A percentile compares a stretch with the other conserved stretches of the same genome.
phyloP scores from a whole-genome alignment of 805 yeast genomes.

The Tetrapisispora taiwanensis region DNA sequence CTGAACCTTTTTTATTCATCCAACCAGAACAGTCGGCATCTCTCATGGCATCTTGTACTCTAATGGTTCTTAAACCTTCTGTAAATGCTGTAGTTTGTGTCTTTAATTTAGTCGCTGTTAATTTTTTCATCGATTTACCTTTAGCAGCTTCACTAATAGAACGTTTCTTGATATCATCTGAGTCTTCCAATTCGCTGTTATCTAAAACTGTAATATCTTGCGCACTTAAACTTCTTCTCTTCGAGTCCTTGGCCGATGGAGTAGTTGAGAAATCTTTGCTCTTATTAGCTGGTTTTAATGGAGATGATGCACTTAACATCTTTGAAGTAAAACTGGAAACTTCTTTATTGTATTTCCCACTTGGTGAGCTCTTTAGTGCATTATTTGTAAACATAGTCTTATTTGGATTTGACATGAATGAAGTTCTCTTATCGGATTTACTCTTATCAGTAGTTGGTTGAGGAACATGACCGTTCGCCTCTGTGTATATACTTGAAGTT shows the following conservation, averaged over 20 bases:
- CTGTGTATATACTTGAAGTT: constrained; percentile 3
- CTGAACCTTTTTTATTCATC: constrained; percentile 88
- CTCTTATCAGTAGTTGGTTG: not conserved
- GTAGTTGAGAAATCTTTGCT: constrained; percentile 1
- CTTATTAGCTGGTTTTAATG: not conserved
- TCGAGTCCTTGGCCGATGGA: constrained; percentile 14
- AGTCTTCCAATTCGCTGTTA: constrained; percentile 25
- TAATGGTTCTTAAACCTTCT: constrained; percentile 74
- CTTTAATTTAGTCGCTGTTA: constrained; percentile 35
- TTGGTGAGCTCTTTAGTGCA: constrained; percentile 14
- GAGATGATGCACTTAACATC: constrained; percentile 2
- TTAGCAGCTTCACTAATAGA: constrained; percentile 43
- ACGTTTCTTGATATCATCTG: constrained; percentile 30
- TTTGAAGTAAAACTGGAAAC: constrained; percentile 2
- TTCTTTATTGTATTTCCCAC: constrained; percentile 6
- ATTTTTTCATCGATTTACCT: constrained; percentile 39
- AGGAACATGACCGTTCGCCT: not conserved
- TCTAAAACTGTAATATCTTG: constrained; percentile 27
- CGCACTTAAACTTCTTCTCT: constrained; percentile 44
- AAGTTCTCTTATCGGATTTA: not conserved
- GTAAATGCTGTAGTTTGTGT: constrained; percentile 68
- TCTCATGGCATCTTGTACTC: constrained; percentile 68
- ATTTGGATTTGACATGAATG: constrained; percentile 18
- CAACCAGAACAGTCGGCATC: constrained; percentile 78
- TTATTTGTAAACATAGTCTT: constrained; percentile 16